These are phyloP conservation scores for Tulasnella sp. DNA, from an alignment of 768 basidiomycete genomes.

Conservation along the genomic window DNA sequence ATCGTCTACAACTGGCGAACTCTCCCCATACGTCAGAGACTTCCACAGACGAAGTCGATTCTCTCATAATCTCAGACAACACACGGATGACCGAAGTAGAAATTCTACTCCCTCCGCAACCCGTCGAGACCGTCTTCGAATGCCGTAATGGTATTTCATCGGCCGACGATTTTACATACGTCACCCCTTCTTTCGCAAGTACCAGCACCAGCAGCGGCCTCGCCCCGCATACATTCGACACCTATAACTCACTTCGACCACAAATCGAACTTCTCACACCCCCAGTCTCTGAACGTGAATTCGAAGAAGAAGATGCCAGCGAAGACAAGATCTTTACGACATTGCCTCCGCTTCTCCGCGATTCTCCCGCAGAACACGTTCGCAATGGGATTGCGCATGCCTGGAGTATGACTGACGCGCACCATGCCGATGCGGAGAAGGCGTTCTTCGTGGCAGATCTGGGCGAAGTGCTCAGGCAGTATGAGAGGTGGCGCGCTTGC, in stretches of 20 bases:
- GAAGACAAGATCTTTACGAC: constrained; percentile 43
- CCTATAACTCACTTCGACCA: not conserved
- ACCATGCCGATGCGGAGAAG: constrained; percentile 66
- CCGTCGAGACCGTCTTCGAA: constrained; percentile 27
- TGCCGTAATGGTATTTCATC: constrained; percentile 19
- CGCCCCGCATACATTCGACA: not conserved
- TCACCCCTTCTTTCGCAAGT: not conserved
- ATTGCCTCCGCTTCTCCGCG: constrained; percentile 55
- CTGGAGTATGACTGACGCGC: constrained; percentile 9
- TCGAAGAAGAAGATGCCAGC: not conserved
- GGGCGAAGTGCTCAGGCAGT: constrained; percentile 73
- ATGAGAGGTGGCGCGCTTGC: constrained; percentile 65
- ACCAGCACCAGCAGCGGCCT: not conserved
- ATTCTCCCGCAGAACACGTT: constrained; percentile 64
- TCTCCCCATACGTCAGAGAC: constrained; percentile 2
- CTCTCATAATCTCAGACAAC: constrained; percentile 37
- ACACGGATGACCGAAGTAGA: constrained; percentile 17
- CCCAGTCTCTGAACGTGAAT: not conserved
- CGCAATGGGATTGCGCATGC: constrained; percentile 47
- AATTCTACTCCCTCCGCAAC: constrained; percentile 23
- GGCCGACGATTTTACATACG: not conserved
- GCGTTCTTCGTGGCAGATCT: constrained; percentile 97
- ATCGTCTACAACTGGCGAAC: constrained; percentile 19
- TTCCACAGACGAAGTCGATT: constrained; percentile 34
- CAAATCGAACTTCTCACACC: constrained; percentile 3